Conservation (phyloP, 345 rosid species). For the Melaleuca quinquenervia region DNA sequence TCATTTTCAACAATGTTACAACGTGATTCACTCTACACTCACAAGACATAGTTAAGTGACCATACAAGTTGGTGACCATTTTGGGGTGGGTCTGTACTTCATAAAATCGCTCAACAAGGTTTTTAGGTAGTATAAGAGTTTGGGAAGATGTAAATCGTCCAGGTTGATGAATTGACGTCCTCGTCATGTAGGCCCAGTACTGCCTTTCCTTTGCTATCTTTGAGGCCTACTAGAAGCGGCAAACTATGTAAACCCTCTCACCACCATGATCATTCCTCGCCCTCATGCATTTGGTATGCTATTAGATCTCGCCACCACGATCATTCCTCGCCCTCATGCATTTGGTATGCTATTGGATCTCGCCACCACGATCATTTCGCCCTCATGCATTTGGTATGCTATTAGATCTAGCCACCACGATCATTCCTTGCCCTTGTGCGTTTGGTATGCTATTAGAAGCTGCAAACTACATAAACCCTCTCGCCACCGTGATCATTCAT, state of each 20-base stretch:
- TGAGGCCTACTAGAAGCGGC: not conserved
- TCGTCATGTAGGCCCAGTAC: not conserved
- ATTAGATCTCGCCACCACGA: not conserved
- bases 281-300: not conserved
- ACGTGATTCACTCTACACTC: not conserved
- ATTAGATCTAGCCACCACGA: not conserved
- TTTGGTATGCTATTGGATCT: not conserved
- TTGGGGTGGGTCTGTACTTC: not conserved
- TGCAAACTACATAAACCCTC: not conserved
- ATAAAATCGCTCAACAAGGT: not conserved
- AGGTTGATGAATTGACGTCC: not conserved
- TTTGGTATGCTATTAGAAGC: not conserved
- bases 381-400: not conserved
- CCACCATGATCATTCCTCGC: not conserved
- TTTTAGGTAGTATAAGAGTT: not conserved
- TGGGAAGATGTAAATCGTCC: not conserved
- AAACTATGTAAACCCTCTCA: not conserved
- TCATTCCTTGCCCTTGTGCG: not conserved
- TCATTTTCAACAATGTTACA: not conserved
- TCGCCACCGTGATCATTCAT: not conserved
- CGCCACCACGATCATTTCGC: not conserved
- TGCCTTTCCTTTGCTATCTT: not conserved
- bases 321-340: not conserved
- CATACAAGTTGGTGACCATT: not conserved
- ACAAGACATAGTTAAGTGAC: accelerated